Conservation (phyloP, 2,329 filamentous ascomycete species). For the Pestalotiopsis sp. region DNA sequence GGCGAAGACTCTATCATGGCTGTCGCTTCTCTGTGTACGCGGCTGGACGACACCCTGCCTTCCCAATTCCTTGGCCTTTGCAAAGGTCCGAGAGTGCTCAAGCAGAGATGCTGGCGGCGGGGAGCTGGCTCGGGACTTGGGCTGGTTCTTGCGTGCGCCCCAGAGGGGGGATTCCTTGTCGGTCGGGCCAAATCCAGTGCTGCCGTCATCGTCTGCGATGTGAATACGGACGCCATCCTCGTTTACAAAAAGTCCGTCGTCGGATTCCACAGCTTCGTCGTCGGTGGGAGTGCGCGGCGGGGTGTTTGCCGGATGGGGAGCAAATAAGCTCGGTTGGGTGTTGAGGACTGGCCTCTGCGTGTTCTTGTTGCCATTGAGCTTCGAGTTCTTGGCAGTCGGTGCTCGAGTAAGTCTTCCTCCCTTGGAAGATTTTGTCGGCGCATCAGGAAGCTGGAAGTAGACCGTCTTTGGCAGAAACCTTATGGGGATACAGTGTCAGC, state of each 20-base stretch:
- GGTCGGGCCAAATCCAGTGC: conserved; percentile 59
- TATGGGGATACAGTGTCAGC: conserved; percentile 43
- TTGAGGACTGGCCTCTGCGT: conserved; percentile 30
- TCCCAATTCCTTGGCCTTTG: conserved; percentile 60
- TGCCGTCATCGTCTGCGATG: conserved; percentile 35
- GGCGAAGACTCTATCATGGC: conserved; percentile 71
- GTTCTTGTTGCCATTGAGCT: conserved; percentile 22
- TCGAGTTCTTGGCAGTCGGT: conserved; percentile 29
- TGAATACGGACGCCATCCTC: conserved; percentile 61
- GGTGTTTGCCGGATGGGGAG: conserved; percentile 49
- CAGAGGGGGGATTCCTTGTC: conserved; percentile 78
- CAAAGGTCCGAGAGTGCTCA: conserved; percentile 61
- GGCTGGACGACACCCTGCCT: conserved; percentile 62
- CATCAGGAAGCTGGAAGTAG: conserved; percentile 74
- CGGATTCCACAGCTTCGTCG: conserved; percentile 39
- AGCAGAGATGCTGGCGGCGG: conserved; percentile 77
- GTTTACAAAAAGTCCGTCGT: conserved; percentile 55
- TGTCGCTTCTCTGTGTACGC: conserved; percentile 57
- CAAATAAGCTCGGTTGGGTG: conserved; percentile 56
- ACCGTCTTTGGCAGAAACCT: conserved; percentile 93
- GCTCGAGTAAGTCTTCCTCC: conserved; percentile 26
- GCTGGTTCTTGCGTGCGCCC: conserved; percentile 77
- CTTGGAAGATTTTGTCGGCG: conserved; percentile 38
- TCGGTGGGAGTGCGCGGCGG: conserved; percentile 59
- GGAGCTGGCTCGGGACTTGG: conserved; percentile 72